phyloP scores from a whole-genome alignment of 1,284 basidiomycete species.

The Porogramme epimiltina region DNA sequence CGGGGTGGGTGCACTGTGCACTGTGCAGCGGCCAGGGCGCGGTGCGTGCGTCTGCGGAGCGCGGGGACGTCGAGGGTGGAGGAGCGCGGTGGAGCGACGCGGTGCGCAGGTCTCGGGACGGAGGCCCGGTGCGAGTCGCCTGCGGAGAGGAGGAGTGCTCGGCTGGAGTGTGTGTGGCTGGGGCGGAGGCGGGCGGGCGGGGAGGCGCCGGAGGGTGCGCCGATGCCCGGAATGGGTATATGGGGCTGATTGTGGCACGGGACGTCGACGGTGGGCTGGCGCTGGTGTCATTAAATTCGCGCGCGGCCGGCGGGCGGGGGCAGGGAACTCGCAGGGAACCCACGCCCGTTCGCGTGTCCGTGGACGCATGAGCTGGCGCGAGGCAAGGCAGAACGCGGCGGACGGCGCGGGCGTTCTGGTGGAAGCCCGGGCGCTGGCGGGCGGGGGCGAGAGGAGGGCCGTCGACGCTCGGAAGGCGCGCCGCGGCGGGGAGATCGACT shows the following conservation, averaged over 20 bases:
- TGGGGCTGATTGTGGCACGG: conserved; percentile 19
- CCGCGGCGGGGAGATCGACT: background rate
- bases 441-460: background rate
- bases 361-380: background rate
- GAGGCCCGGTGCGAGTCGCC: too few relatives aligned
- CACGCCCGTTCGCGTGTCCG: too few relatives aligned
- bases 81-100: too few relatives aligned
- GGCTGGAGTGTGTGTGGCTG: background rate
- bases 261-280: conserved; percentile 4
- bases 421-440: background rate
- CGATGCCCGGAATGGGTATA: conserved; percentile 3
- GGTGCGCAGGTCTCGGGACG: too few relatives aligned
- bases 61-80: too few relatives aligned
- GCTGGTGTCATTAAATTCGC: too few relatives aligned
- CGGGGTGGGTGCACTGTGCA: too few relatives aligned
- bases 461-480: background rate
- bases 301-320: background rate
- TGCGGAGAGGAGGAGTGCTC: background rate
- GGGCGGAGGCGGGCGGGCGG: background rate
- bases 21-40: too few relatives aligned
- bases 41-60: too few relatives aligned
- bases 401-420: background rate
- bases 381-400: background rate
- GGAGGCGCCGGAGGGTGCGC: background rate
- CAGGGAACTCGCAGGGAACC: background rate